These are phyloP conservation scores for Thinopyrum obtusiflorum DNA, from an alignment of 202 grass and related monocot genomes.

Conservation along the genomic window DNA sequence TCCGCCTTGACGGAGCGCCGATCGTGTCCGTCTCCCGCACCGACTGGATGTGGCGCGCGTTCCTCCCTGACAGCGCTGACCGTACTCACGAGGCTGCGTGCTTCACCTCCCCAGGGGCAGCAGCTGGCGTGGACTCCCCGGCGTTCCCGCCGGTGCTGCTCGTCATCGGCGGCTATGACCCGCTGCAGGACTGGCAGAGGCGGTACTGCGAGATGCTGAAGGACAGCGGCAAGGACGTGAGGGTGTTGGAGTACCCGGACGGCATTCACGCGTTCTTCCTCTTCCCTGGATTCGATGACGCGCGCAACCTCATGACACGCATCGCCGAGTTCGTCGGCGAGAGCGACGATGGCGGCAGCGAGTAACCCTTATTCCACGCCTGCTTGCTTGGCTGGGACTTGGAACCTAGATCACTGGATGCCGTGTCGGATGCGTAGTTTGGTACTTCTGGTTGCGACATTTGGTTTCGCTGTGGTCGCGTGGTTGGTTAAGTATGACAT, in stretches of 20 bases:
- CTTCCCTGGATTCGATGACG: conserved; percentile 53
- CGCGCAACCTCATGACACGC: conserved; percentile 39
- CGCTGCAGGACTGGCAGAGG: conserved; percentile 74
- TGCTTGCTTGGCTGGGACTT: not conserved
- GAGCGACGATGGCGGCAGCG: not conserved
- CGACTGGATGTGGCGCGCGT: conserved; percentile 86
- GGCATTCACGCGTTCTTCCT: conserved; percentile 82
- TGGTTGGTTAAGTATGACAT: not conserved
- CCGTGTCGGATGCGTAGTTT: not conserved
- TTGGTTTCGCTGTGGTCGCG: not conserved
- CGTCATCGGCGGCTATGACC: conserved; percentile 69
- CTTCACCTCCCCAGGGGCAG: conserved; percentile 17
- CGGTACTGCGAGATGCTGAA: conserved; percentile 53
- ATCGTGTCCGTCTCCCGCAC: conserved; percentile 53
- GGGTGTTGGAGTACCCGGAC: conserved; percentile 61
- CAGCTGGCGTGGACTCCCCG: not conserved
- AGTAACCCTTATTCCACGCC: not conserved
- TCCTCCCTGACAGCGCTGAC: conserved; percentile 58
- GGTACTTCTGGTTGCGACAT: not conserved
- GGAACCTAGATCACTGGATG: not conserved
- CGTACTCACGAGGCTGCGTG: conserved; percentile 49
- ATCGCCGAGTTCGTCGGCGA: conserved; percentile 56
- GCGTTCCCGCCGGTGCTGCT: conserved; percentile 51
- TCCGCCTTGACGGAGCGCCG: conserved; percentile 52
- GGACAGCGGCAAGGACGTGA: conserved; percentile 42